Percentiles rank a stretch among this genome's conserved stretches.
Evolutionary conservation across 495 filamentous ascomycete species (phyloP).

Genomic region (Parachaetomium inaequale): DNA sequence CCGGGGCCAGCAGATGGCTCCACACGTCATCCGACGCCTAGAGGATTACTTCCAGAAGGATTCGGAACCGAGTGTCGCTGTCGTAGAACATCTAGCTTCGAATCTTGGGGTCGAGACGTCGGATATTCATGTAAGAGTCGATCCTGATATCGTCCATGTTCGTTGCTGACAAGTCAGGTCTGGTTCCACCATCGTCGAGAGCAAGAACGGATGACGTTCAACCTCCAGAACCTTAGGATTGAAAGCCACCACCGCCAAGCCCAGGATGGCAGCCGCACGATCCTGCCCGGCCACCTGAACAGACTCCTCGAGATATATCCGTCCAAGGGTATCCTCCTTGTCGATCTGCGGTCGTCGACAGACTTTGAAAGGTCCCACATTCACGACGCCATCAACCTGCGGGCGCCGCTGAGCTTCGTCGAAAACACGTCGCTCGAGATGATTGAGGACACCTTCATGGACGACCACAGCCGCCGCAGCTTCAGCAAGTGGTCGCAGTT

Average conservation of each 20-base stretch:
- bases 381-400: conserved; percentile 46
- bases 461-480: conserved; percentile 41
- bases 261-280: conserved; percentile 38
- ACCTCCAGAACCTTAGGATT: conserved; percentile 38
- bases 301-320: conserved; percentile 45
- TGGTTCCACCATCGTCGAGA: conserved; percentile 48
- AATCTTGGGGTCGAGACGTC: conserved; percentile 40
- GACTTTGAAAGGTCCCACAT: conserved; percentile 49
- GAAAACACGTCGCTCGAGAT: conserved; percentile 43
- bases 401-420: conserved; percentile 43
- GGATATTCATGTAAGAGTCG: conserved; percentile 29
- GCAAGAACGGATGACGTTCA: conserved; percentile 38
- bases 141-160: background rate
- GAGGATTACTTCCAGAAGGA: conserved; percentile 45
- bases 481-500: conserved; percentile 45
- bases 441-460: conserved; percentile 46
- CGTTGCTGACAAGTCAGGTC: conserved; percentile 20
- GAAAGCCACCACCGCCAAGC: conserved; percentile 25
- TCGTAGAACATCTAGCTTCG: conserved; percentile 41
- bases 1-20: conserved; percentile 33
- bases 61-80: conserved; percentile 34
- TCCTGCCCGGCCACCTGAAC: conserved; percentile 47
- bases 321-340: conserved; percentile 41
- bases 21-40: conserved; percentile 38
- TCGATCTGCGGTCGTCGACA: conserved; percentile 41